Percentiles rank a stretch among this genome's conserved stretches.
phyloP scores from a whole-genome alignment of 768 basidiomycete genomes.

The Mycena indigotica region DNA sequence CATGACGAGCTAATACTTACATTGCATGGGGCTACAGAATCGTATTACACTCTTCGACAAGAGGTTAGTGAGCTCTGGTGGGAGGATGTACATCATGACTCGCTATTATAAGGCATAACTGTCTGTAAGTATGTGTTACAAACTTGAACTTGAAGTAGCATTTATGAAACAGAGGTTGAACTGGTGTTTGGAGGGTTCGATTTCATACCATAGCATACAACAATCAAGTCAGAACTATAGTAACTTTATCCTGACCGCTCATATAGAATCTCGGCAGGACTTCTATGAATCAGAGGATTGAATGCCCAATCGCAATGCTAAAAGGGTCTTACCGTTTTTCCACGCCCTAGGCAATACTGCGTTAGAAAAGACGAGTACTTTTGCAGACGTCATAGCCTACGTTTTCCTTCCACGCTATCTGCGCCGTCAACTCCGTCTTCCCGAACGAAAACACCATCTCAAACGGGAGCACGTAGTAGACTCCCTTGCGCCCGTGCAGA shows the following conservation, averaged over 20 bases:
- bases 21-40: too few species aligned
- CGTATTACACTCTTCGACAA: too few species aligned
- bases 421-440: conserved; percentile 47
- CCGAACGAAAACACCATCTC: conserved; percentile 48
- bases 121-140: too few species aligned
- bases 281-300: conserved; percentile 21
- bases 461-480: conserved; percentile 29
- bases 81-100: too few species aligned
- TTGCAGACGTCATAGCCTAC: conserved; percentile 30
- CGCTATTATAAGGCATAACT: too few species aligned
- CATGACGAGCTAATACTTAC: too few species aligned
- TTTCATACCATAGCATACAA: too few species aligned
- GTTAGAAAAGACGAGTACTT: neutral
- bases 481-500: neutral
- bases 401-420: conserved; percentile 44
- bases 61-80: too few species aligned
- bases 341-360: conserved; percentile 26
- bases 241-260: neutral
- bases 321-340: conserved; percentile 32
- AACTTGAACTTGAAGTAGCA: too few species aligned
- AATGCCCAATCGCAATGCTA: neutral
- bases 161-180: too few species aligned
- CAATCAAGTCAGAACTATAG: too few species aligned
- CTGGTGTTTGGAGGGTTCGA: too few species aligned
- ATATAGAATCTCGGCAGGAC: conserved; percentile 26